Evolutionary conservation across 148 eudicot species (phyloP).

Genomic region (Rhododendron molle): DNA sequence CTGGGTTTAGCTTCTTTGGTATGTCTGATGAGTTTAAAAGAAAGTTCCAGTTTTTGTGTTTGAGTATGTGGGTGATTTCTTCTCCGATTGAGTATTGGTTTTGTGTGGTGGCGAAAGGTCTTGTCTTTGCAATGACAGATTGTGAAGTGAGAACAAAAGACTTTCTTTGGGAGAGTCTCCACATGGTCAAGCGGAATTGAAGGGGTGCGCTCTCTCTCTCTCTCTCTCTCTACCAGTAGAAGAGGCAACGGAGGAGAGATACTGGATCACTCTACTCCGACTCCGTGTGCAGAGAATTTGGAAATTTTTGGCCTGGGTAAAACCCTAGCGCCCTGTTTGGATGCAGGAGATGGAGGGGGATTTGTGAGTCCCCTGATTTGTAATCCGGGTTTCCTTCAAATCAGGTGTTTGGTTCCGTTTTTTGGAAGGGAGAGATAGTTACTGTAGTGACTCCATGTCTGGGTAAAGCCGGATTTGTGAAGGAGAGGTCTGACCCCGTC

Average conservation of each 20-base stretch:
- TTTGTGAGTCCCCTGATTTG: too few species aligned
- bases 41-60: slow-evolving; percentile 44
- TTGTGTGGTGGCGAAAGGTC: not conserved
- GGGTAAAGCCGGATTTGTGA: too few species aligned
- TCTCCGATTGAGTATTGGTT: not conserved
- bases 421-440: too few species aligned
- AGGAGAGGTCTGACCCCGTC: too few species aligned
- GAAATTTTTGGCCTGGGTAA: too few species aligned
- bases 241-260: not conserved
- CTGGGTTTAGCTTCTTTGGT: slow-evolving; percentile 50
- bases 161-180: slow-evolving; percentile 4
- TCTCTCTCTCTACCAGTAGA: not conserved
- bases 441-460: too few species aligned
- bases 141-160: not conserved
- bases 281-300: not conserved
- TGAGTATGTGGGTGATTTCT: slow-evolving; percentile 45
- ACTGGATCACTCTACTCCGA: not conserved
- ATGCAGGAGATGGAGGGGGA: too few species aligned
- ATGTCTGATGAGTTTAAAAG: slow-evolving; percentile 52
- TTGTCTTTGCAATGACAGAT: not conserved
- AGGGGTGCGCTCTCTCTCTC: not conserved
- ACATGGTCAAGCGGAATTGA: not conserved
- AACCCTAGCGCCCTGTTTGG: too few species aligned
- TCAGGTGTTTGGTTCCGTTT: too few species aligned
- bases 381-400: too few species aligned